A percentile compares a stretch with the other conserved stretches of the same genome.
These are phyloP conservation scores for Penicillium robsamsonii DNA, from an alignment of 495 filamentous ascomycete genomes.

Conservation along the genomic window DNA sequence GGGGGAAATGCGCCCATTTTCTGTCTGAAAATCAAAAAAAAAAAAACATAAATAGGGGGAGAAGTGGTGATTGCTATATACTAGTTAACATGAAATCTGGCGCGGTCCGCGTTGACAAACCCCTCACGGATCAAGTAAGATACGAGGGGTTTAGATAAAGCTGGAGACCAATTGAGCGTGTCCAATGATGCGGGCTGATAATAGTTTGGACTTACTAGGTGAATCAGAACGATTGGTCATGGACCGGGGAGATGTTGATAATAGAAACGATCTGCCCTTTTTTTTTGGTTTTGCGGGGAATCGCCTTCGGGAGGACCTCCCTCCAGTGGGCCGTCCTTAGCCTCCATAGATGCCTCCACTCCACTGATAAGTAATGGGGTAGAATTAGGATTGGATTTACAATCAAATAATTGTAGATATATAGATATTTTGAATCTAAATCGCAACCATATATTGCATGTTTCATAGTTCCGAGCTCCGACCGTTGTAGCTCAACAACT, in stretches of 20 bases:
- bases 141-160: slow-evolving; percentile 28
- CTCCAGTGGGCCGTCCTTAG: slow-evolving; percentile 20
- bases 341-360: background rate
- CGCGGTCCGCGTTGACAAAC: slow-evolving; percentile 7
- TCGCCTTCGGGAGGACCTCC: slow-evolving; percentile 26
- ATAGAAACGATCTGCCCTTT: slow-evolving; percentile 17
- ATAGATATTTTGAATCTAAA: background rate
- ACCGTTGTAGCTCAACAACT: background rate
- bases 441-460: background rate
- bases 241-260: slow-evolving; percentile 16
- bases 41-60: background rate
- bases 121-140: slow-evolving; percentile 7
- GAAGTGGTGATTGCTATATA: slow-evolving; percentile 20
- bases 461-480: background rate
- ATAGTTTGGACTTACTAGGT: background rate
- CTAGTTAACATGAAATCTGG: background rate
- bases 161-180: slow-evolving; percentile 13
- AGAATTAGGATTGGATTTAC: background rate
- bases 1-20: slow-evolving; percentile 26
- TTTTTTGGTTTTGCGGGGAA: slow-evolving; percentile 26
- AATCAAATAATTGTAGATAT: background rate
- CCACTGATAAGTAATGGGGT: slow-evolving; percentile 15
- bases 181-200: slow-evolving; percentile 17
- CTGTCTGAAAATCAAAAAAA: slow-evolving; percentile 8
- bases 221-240: slow-evolving; percentile 22